Evolutionary conservation across 176 grass and related monocot species (phyloP).

Genomic region (Cenchrus americanus): DNA sequence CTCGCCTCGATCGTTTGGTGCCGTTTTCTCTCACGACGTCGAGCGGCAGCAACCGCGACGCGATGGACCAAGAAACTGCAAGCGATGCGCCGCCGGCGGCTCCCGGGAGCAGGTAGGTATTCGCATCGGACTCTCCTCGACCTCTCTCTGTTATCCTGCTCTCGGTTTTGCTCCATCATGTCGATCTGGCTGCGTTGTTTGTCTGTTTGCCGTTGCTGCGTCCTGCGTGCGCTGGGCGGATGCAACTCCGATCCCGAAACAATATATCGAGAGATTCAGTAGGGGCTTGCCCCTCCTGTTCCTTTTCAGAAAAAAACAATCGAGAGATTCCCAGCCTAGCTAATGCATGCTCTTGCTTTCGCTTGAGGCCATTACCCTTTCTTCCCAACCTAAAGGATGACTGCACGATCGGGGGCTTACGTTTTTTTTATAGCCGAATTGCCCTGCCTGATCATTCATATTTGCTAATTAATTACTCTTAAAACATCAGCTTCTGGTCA

Average conservation of each 20-base stretch:
- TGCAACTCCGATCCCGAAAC: not conserved
- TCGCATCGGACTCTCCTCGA: not conserved
- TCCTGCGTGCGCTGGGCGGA: not conserved
- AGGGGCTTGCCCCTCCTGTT: too few relatives aligned
- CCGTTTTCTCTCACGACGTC: slow-evolving; percentile 1
- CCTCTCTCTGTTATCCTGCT: not conserved
- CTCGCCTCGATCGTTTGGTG: not conserved
- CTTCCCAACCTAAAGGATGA: too few relatives aligned
- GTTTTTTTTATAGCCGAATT: too few relatives aligned
- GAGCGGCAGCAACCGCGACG: too few relatives aligned
- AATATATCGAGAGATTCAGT: too few relatives aligned
- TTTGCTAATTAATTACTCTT: too few relatives aligned
- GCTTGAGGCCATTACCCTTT: too few relatives aligned
- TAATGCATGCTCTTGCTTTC: not conserved
- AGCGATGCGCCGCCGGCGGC: not conserved
- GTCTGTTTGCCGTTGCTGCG: not conserved
- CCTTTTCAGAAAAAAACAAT: too few relatives aligned
- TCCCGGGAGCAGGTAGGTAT: slow-evolving; percentile 28
- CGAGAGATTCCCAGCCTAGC: not conserved
- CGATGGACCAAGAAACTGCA: slow-evolving; percentile 1
- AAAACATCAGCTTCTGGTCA: too few relatives aligned
- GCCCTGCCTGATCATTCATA: too few relatives aligned
- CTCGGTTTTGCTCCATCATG: not conserved
- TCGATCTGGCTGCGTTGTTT: not conserved
- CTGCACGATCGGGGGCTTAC: too few relatives aligned